Evolutionary conservation across 2,329 filamentous ascomycete genomes (phyloP).

Genomic region (Furcasterigmium sp.): DNA sequence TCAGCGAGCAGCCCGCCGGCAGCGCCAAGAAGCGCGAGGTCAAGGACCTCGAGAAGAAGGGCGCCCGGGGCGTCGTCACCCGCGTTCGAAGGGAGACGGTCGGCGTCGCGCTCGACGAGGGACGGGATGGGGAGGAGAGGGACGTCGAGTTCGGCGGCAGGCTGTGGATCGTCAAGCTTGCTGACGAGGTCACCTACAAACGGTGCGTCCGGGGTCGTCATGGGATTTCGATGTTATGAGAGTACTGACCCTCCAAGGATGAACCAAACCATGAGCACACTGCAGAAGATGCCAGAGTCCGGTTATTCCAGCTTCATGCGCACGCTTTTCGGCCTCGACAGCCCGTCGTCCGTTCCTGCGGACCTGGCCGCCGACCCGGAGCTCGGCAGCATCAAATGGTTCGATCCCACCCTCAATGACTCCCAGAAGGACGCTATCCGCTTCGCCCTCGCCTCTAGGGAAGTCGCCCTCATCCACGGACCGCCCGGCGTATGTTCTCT

Average conservation of each 20-base stretch:
- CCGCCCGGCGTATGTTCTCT: conserved; percentile 65
- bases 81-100: conserved; percentile 54
- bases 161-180: conserved; percentile 62
- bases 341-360: conserved; percentile 40
- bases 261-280: conserved; percentile 55
- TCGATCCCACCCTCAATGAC: conserved; percentile 57
- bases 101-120: conserved; percentile 65
- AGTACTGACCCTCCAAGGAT: conserved; percentile 37
- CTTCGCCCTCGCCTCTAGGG: conserved; percentile 78
- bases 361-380: conserved; percentile 35
- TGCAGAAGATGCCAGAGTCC: conserved; percentile 51
- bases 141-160: conserved; percentile 36
- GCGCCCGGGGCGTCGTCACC: conserved; percentile 65
- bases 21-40: conserved; percentile 69
- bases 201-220: conserved; percentile 29
- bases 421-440: conserved; percentile 64
- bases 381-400: conserved; percentile 48
- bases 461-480: conserved; percentile 88
- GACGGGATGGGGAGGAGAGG: conserved; percentile 31
- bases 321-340: conserved; percentile 56
- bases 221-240: background rate
- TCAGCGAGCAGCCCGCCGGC: conserved; percentile 70
- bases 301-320: conserved; percentile 57
- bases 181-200: conserved; percentile 62
- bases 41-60: conserved; percentile 62